Base-by-base conservation (phyloP, 352 stramenopile species). In the Thraustochytrium striatum region DNA sequence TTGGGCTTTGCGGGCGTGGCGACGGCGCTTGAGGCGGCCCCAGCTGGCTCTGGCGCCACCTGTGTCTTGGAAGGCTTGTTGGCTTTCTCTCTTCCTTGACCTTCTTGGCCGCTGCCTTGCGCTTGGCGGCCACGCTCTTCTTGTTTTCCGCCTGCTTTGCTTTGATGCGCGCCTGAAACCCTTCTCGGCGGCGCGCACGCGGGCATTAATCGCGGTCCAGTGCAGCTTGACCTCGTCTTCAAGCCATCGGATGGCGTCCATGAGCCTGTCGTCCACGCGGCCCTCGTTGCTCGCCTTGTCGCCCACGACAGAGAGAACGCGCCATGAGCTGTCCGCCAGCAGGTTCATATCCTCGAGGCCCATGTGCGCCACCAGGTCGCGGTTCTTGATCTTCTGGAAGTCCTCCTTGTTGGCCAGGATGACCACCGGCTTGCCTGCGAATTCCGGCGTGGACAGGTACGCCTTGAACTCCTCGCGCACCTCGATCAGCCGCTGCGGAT, bases 321-420 rank as follows among this genome's bases (percentile, higher is more conserved):
- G 44, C 65, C 65, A 75, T 5, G 11, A 16, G 39, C 35, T 61
- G 41, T 25, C 36, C 13, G n/a, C 65, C n/a, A 61, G 52, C 32
- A 25, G 19, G 19, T 21, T 25, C 35, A 61, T 38, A 32, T 75
- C 35, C 16, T 19, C 0, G 7, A 75, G 65, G 5, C 41, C 8
- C 9, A 75, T 30, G 7, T 43, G 38, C 25, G 25, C 35, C 16
- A 55, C 52, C 9, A 75, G 16, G 3, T 75, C 11, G 5, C 13
- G 1, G 21, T 21, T 55, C 25, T 11, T 30, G 21, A 30, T 9
- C 65, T 72, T 9, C 32, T 7, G 13, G 11, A 30, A 16, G 25
- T 75, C 65, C 32, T 75, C 41, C 50, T 75, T 75, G 65, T 75
- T 75, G 43, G 65, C 65, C 21, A 75, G 61, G 9, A 75, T 72